These are phyloP conservation scores for Trifolium subterraneum DNA, from an alignment of 306 rosid genomes.

Conservation along the genomic window DNA sequence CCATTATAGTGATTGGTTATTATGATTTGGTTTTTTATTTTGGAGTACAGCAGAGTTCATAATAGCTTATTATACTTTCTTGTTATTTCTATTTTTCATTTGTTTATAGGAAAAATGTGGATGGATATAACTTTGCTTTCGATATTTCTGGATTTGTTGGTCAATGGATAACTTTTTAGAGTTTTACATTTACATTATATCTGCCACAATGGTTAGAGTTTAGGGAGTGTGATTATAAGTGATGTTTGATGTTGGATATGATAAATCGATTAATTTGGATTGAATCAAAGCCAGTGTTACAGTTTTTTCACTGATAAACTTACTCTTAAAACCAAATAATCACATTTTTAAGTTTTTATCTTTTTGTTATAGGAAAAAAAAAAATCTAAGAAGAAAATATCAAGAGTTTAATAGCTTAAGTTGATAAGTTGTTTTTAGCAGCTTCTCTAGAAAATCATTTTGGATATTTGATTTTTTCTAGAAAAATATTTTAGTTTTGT, in stretches of 20 bases:
- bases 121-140: not conserved
- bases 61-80: constrained; percentile 9
- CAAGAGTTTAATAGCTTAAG: too few species aligned
- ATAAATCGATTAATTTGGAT: not conserved
- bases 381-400: too few species aligned
- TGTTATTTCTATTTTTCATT: constrained; percentile 14
- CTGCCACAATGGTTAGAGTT: not conserved
- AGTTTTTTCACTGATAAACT: too few species aligned
- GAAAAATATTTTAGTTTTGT: too few species aligned
- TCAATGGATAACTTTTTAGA: not conserved
- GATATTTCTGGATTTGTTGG: not conserved
- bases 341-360: too few species aligned
- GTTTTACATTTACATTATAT: constrained; percentile 17
- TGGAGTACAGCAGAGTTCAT: constrained; percentile 25
- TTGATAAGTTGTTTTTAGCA: too few species aligned
- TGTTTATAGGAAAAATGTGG: constrained; percentile 38
- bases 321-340: too few species aligned
- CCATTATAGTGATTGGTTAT: not conserved
- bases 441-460: too few species aligned
- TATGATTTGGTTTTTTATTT: constrained; percentile 30
- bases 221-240: not conserved
- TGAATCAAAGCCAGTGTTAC: not conserved
- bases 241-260: not conserved
- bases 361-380: too few species aligned
- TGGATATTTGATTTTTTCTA: too few species aligned